Conservation (phyloP, 495 filamentous ascomycete genomes). For the Daldinia caldariorum region DNA sequence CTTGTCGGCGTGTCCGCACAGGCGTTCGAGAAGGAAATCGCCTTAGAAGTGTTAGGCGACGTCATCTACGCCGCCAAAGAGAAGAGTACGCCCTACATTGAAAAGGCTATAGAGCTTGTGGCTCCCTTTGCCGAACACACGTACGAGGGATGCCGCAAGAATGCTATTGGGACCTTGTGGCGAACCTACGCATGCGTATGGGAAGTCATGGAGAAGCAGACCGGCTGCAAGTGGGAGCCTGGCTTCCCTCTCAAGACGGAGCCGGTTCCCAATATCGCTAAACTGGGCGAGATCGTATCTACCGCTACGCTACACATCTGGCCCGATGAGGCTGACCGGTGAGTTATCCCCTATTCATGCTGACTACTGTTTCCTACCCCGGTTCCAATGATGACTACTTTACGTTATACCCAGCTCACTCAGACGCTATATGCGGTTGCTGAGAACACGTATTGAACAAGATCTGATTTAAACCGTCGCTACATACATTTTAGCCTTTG, state of each 20-base stretch:
- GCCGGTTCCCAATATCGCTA: constrained; percentile 77
- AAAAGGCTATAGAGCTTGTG: constrained; percentile 86
- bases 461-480: constrained; percentile 55
- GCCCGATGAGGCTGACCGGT: constrained; percentile 93
- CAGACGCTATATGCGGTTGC: constrained; percentile 87
- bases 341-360: constrained; percentile 55
- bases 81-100: constrained; percentile 68
- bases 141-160: constrained; percentile 94
- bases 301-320: constrained; percentile 84
- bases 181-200: constrained; percentile 92
- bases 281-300: constrained; percentile 88
- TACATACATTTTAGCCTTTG: constrained; percentile 10
- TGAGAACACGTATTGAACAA: constrained; percentile 80
- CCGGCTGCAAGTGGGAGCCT: constrained; percentile 83
- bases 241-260: constrained; percentile 84
- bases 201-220: constrained; percentile 81
- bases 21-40: constrained; percentile 96
- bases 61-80: constrained; percentile 84
- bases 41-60: constrained; percentile 92
- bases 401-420: constrained; percentile 99
- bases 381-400: constrained; percentile 79
- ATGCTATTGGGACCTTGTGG: constrained; percentile 89
- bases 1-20: constrained; percentile 79
- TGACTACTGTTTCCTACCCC: constrained; percentile 23
- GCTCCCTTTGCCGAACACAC: constrained; percentile 82